Evolutionary conservation across 331 rosid genomes (phyloP).

Genomic region (Acacia concinna): DNA sequence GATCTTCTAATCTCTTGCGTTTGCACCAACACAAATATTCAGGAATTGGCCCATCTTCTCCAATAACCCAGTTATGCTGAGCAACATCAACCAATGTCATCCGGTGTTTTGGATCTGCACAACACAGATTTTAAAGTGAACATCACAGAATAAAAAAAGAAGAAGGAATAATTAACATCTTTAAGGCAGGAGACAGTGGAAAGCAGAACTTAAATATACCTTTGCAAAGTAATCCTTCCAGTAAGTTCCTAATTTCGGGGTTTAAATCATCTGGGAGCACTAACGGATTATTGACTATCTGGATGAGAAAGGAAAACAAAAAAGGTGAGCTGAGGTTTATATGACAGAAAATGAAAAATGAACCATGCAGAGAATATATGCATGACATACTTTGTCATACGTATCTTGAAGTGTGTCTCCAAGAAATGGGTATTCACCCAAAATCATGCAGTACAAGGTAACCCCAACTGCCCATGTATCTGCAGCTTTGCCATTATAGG

Average conservation of each 20-base stretch:
- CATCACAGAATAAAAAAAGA: background rate
- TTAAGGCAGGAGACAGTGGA: background rate
- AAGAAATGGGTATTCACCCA: slow-evolving; percentile 90
- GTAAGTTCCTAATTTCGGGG: slow-evolving; percentile 58
- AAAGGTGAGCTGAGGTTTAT: slow-evolving; percentile 6
- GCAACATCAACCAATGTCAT: slow-evolving; percentile 67
- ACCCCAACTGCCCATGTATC: slow-evolving; percentile 99
- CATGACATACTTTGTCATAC: slow-evolving; percentile 72
- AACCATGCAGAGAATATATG: background rate
- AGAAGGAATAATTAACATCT: background rate
- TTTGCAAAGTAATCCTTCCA: slow-evolving; percentile 88
- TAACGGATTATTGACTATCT: slow-evolving; percentile 85
- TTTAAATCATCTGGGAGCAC: slow-evolving; percentile 72
- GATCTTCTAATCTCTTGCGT: slow-evolving; percentile 53
- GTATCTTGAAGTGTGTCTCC: slow-evolving; percentile 99
- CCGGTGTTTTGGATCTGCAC: slow-evolving; percentile 74
- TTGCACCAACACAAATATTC: slow-evolving; percentile 82
- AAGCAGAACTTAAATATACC: slow-evolving; percentile 33
- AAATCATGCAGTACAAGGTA: slow-evolving; percentile 86
- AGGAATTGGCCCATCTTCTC: slow-evolving; percentile 80
- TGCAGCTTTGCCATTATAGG: slow-evolving; percentile 81
- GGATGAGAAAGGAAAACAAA: slow-evolving; percentile 27
- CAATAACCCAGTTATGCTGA: slow-evolving; percentile 74
- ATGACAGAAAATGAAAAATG: background rate
- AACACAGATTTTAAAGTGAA: background rate